phyloP scores from a whole-genome alignment of 768 basidiomycete species.

The Coprinellus micaceus region DNA sequence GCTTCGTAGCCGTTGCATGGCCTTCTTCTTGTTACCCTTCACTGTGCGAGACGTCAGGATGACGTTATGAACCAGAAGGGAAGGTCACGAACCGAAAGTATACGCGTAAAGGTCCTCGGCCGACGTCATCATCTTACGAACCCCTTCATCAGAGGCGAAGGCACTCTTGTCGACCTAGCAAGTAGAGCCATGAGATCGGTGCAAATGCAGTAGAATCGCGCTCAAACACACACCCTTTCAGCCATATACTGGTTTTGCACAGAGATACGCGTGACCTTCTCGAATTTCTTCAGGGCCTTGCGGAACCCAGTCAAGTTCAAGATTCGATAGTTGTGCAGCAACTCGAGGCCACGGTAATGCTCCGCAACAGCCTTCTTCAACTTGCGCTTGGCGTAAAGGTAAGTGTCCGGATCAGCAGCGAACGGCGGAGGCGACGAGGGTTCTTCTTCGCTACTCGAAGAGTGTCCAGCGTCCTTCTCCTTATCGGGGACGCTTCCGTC shows the following conservation, averaged over 20 bases:
- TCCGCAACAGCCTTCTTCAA: slow-evolving; percentile 82
- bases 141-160: slow-evolving; percentile 58
- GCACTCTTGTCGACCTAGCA: slow-evolving; percentile 60
- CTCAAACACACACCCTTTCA: slow-evolving; percentile 53
- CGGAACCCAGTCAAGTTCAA: slow-evolving; percentile 89
- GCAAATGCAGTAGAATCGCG: neutral
- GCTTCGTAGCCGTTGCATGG: slow-evolving; percentile 62
- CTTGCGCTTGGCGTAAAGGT: slow-evolving; percentile 78
- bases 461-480: neutral
- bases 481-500: neutral
- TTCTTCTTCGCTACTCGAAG: neutral
- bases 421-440: neutral
- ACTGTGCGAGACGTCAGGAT: slow-evolving; percentile 26
- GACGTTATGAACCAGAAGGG: neutral
- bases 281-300: slow-evolving; percentile 83
- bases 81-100: slow-evolving; percentile 60
- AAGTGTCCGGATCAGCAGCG: slow-evolving; percentile 66
- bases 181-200: neutral
- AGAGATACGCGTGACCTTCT: slow-evolving; percentile 72
- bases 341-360: slow-evolving; percentile 78
- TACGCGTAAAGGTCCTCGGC: slow-evolving; percentile 75
- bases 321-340: slow-evolving; percentile 86
- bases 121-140: slow-evolving; percentile 67
- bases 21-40: slow-evolving; percentile 74
- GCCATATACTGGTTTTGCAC: slow-evolving; percentile 76